A percentile compares a stretch with the other conserved stretches of the same genome.
These are phyloP conservation scores for Fusarium torulosum DNA, from an alignment of 2,329 filamentous ascomycete genomes.

Conservation along the genomic window DNA sequence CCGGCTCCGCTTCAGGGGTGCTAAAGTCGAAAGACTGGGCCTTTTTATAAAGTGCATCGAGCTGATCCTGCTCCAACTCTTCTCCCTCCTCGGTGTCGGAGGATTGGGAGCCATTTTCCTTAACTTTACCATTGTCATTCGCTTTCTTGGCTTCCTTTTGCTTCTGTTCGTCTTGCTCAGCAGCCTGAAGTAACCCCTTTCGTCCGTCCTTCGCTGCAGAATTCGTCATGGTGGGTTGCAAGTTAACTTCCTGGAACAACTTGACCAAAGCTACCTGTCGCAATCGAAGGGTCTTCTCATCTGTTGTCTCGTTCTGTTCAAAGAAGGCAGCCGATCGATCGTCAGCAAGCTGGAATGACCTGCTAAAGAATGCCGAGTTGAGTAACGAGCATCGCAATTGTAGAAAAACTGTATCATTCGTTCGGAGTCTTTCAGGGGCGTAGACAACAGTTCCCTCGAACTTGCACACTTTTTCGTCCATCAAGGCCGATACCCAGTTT, in stretches of 20 bases:
- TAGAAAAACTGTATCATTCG: constrained; percentile 94
- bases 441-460: constrained; percentile 93
- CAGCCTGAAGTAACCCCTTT: constrained; percentile 87
- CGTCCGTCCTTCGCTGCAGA: constrained; percentile 83
- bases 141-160: constrained; percentile 64
- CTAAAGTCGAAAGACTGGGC: constrained; percentile 97
- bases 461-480: constrained; percentile 89
- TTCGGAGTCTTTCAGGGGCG: constrained; percentile 84
- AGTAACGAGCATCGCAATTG: constrained; percentile 85
- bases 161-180: constrained; percentile 86
- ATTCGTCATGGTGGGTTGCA: constrained; percentile 81
- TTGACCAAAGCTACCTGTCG: constrained; percentile 90
- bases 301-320: constrained; percentile 85
- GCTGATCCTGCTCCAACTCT: constrained; percentile 94
- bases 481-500: constrained; percentile 89
- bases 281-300: constrained; percentile 85
- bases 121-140: constrained; percentile 34
- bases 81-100: constrained; percentile 86
- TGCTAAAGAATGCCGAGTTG: constrained; percentile 77
- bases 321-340: constrained; percentile 82
- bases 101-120: constrained; percentile 60
- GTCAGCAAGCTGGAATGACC: constrained; percentile 68
- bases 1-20: constrained; percentile 87
- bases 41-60: constrained; percentile 94
- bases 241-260: constrained; percentile 88